Evolutionary conservation across 2,329 filamentous ascomycete genomes (phyloP), one percentile per base, ranked within the genome.

Genomic region (Beauveria medogensis): DNA sequence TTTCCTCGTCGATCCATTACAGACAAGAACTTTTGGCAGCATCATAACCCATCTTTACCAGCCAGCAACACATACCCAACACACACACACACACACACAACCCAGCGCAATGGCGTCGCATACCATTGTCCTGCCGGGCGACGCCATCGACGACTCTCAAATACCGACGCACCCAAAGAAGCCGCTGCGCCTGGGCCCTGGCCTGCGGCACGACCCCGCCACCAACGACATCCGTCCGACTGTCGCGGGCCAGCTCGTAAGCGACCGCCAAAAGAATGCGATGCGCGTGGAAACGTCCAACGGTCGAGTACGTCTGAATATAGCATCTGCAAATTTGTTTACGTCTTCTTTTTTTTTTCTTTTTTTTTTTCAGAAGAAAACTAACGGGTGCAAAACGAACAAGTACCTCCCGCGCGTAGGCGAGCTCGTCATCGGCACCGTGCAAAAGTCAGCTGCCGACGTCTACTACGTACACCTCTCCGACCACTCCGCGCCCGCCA

Each of bases 401-500:
- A 30, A 30, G 28, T 99, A 97, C 71, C 80, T 85, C 41, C 91
- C 94, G 14, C 82, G 85, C 20, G 78, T 82, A n/a, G 88, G 88
- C 70, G 94, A 99, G 73, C 84, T 96, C 53, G 87, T 97, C 65
- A 90, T 99, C 70, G 92, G 91, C 62, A 92, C 90, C 65, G 81
- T 97, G 67, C 85, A 90, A 69, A 89, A 88, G 72, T 87, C 86
- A 60, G 82, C 86, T 55, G 79, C 81, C 61, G 94, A 97, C 67
- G 82, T 84, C 71, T 97, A 90, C 80, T 87, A 89, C 73, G 92
- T 92, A 72, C 80, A 82, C 66, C 80, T 97, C 58, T 88, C 90
- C 30, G 80, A 85, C 59, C 82, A 86, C 70, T 82, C 82, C 4
- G 70, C 80, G 2, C 75, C 82, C 62, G 91, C 90, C 1, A 78